phyloP scores from a whole-genome alignment of 176 grass and related monocot species.

The barley (Hordeum vulgare) region MorexV3_pseudomolecules_assembly NC_058522.1:311725717-311726216 shows the following conservation, averaged over 20 bases:
- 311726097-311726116: constrained; percentile 39
- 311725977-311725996: not conserved
- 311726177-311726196: constrained; percentile 38
- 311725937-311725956: not conserved
- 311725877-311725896: too few species aligned
- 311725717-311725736: not conserved
- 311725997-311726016: constrained; percentile 25
- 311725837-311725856: not conserved
- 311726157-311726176: constrained; percentile 32
- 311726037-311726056: constrained; percentile 4
- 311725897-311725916: not conserved
- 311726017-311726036: constrained; percentile 24
- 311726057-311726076: constrained; percentile 16
- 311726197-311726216: too few species aligned
- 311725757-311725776: not conserved
- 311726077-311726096: constrained; percentile 28
- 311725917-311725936: not conserved
- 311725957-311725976: not conserved
- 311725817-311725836: not conserved
- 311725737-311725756: not conserved
- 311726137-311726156: constrained; percentile 35
- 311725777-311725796: not conserved
- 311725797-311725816: too few species aligned
- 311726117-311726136: constrained; percentile 32
- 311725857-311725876: not conserved